phyloP scores from a whole-genome alignment of 2,329 filamentous ascomycete genomes.

The Hawksworthiomyces lignivorus region DNA sequence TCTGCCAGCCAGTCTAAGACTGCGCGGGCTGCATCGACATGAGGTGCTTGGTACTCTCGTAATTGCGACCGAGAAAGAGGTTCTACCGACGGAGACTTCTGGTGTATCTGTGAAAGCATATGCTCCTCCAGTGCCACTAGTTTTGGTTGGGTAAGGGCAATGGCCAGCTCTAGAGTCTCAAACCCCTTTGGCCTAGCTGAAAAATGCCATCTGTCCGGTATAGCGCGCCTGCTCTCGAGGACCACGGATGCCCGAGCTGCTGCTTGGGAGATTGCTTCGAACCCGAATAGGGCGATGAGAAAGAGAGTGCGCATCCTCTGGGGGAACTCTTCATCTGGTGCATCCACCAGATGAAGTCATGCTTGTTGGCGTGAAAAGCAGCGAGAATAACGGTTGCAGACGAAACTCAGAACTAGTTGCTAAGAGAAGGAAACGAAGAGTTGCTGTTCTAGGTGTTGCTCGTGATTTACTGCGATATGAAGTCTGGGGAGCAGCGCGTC shows the following conservation, averaged over 20 bases:
- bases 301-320: conserved; percentile 1
- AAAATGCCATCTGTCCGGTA: conserved; percentile 8
- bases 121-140: conserved; percentile 3
- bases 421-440: too few species aligned
- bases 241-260: neutral
- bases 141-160: conserved; percentile 10
- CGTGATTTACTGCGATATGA: too few species aligned
- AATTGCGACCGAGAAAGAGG: conserved; percentile 30
- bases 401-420: too few species aligned
- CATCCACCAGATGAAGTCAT: neutral
- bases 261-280: neutral
- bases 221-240: neutral
- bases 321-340: too few species aligned
- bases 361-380: neutral
- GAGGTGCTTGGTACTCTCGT: conserved; percentile 27
- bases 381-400: too few species aligned
- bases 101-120: neutral
- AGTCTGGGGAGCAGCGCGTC: too few species aligned
- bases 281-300: neutral
- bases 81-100: neutral
- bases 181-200: neutral
- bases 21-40: conserved; percentile 23
- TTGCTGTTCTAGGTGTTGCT: too few species aligned
- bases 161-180: conserved; percentile 4
- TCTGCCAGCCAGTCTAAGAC: conserved; percentile 36